Evolutionary conservation across 2,329 filamentous ascomycete genomes (phyloP).

Genomic region (Metarhizium humberi): DNA sequence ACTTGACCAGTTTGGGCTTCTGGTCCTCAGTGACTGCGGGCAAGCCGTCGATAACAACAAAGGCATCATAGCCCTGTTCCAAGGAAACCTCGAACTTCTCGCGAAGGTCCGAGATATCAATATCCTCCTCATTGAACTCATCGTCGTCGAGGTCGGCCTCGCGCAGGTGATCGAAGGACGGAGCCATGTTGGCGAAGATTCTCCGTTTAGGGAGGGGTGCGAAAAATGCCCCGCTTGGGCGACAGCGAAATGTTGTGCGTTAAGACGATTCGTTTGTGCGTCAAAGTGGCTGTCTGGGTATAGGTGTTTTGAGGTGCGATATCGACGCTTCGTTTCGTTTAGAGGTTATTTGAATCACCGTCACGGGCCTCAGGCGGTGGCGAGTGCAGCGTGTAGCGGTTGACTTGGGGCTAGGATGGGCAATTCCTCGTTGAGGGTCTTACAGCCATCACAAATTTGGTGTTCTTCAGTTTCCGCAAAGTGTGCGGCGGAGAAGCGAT

Average conservation of each 20-base stretch:
- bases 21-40: constrained; percentile 82
- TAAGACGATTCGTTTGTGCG: background rate
- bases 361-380: background rate
- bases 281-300: background rate
- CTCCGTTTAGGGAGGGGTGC: constrained; percentile 22
- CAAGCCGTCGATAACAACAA: constrained; percentile 91
- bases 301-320: background rate
- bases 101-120: constrained; percentile 88
- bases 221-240: constrained; percentile 26
- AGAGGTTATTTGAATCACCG: background rate
- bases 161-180: constrained; percentile 81
- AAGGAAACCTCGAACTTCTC: constrained; percentile 94
- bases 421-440: background rate
- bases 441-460: constrained; percentile 27
- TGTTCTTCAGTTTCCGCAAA: constrained; percentile 26
- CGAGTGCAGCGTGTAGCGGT: background rate
- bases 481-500: constrained; percentile 33
- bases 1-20: constrained; percentile 92
- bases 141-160: constrained; percentile 83
- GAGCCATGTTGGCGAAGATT: constrained; percentile 62
- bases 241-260: constrained; percentile 9
- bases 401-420: constrained; percentile 1
- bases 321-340: background rate
- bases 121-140: constrained; percentile 82
- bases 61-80: constrained; percentile 92